Evolutionary conservation across 2,329 filamentous ascomycete species (phyloP).

Genomic region (Ophiocordyceps camponoti-saundersi): DNA sequence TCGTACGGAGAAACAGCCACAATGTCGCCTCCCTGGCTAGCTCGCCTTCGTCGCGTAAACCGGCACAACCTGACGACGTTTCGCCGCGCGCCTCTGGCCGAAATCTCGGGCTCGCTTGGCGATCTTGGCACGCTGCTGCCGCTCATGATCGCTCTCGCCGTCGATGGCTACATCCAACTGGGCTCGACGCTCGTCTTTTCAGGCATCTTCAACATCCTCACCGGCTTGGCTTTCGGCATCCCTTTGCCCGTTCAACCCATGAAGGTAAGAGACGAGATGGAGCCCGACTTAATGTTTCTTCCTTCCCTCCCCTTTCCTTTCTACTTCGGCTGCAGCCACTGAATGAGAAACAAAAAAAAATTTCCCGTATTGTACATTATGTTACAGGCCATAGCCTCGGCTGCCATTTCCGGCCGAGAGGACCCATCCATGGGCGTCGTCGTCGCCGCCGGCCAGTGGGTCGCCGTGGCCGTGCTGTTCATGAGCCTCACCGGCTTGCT

Average conservation of each 20-base stretch:
- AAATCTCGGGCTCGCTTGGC: slow-evolving; percentile 75
- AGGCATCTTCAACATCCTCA: slow-evolving; percentile 71
- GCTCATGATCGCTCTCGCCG: slow-evolving; percentile 70
- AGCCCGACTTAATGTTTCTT: too few species aligned
- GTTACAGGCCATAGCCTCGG: slow-evolving; percentile 62
- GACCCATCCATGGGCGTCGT: slow-evolving; percentile 34
- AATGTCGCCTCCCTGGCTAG: slow-evolving; percentile 11
- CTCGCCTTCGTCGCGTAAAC: slow-evolving; percentile 15
- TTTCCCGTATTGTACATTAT: not conserved
- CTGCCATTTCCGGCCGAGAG: slow-evolving; percentile 60
- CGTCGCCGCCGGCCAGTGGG: slow-evolving; percentile 64
- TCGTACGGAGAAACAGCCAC: not conserved
- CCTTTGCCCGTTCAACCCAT: slow-evolving; percentile 85
- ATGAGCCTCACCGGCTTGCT: slow-evolving; percentile 71
- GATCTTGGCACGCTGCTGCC: slow-evolving; percentile 83
- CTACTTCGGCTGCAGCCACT: not conserved
- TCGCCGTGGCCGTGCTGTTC: slow-evolving; percentile 54
- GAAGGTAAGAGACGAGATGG: slow-evolving; percentile 42
- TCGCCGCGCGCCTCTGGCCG: slow-evolving; percentile 33
- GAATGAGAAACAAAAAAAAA: not conserved
- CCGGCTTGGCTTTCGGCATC: slow-evolving; percentile 69
- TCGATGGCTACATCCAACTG: slow-evolving; percentile 64
- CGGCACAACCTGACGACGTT: slow-evolving; percentile 32
- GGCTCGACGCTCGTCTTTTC: slow-evolving; percentile 77
- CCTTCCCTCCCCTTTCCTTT: too few species aligned